These are phyloP conservation scores for Trichoderma sp. DNA, from an alignment of 2,329 filamentous ascomycete species.

Conservation along the genomic window DNA sequence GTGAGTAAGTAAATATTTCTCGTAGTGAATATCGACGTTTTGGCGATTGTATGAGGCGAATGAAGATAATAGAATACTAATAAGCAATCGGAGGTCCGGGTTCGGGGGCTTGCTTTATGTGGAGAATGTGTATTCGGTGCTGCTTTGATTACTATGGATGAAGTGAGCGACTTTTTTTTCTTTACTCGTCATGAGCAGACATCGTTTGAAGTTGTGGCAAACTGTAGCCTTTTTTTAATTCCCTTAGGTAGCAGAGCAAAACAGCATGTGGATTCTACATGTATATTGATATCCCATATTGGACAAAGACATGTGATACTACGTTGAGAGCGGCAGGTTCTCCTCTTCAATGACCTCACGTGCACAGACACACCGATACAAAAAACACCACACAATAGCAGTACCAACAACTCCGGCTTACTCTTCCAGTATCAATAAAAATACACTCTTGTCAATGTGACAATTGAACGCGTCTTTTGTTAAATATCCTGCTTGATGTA, in stretches of 20 bases:
- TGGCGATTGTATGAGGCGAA: neutral
- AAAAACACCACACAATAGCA: neutral
- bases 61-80: neutral
- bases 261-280: neutral
- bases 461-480: neutral
- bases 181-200: neutral
- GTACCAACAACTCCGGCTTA: neutral
- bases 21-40: neutral
- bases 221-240: too few species aligned
- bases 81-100: neutral
- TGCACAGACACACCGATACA: neutral
- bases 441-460: neutral
- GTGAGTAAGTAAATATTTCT: neutral
- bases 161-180: neutral
- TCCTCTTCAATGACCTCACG: neutral
- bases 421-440: neutral
- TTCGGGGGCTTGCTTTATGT: neutral
- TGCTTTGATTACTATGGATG: neutral
- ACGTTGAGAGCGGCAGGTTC: neutral
- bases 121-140: neutral
- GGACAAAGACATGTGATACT: neutral
- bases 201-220: neutral
- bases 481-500: neutral
- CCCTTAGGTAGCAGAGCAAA: too few species aligned
- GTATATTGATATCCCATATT: neutral